These are phyloP conservation scores for Venturia oleaginea DNA, from an alignment of 2,329 filamentous ascomycete species.

Conservation along the genomic window DNA sequence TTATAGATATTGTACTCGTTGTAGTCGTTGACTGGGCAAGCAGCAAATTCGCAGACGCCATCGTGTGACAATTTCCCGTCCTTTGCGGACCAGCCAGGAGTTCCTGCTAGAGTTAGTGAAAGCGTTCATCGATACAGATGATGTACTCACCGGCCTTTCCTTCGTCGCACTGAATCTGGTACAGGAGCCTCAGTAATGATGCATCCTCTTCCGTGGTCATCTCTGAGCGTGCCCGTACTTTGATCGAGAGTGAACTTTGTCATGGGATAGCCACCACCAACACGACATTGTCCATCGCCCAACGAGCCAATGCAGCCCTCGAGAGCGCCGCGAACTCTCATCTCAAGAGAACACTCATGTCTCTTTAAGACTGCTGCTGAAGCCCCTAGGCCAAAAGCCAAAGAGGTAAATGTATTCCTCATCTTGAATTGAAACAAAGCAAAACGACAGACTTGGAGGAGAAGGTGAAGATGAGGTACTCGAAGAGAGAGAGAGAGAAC, in stretches of 20 bases:
- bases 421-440: constrained; percentile 16
- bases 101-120: constrained; percentile 22
- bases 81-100: constrained; percentile 47
- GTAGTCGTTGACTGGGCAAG: constrained; percentile 49
- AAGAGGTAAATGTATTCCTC: constrained; percentile 18
- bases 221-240: constrained; percentile 43
- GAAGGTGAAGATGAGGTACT: neutral
- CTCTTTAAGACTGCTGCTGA: constrained; percentile 17
- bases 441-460: neutral
- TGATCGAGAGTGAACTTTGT: constrained; percentile 47
- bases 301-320: constrained; percentile 52
- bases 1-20: constrained; percentile 49
- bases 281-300: constrained; percentile 51
- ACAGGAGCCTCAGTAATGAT: constrained; percentile 52
- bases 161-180: constrained; percentile 53
- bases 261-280: constrained; percentile 40
- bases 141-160: constrained; percentile 32
- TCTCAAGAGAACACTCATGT: constrained; percentile 39
- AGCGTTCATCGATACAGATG: neutral
- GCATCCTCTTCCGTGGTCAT: constrained; percentile 49
- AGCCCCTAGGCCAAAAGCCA: constrained; percentile 18
- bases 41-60: constrained; percentile 46
- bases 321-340: constrained; percentile 41
- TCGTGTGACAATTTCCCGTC: constrained; percentile 45
- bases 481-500: neutral